Evolutionary conservation across 2,329 filamentous ascomycete species (phyloP), one percentile per base, ranked within the genome.

Genomic region (Fusarium solani-melongenae): DNA sequence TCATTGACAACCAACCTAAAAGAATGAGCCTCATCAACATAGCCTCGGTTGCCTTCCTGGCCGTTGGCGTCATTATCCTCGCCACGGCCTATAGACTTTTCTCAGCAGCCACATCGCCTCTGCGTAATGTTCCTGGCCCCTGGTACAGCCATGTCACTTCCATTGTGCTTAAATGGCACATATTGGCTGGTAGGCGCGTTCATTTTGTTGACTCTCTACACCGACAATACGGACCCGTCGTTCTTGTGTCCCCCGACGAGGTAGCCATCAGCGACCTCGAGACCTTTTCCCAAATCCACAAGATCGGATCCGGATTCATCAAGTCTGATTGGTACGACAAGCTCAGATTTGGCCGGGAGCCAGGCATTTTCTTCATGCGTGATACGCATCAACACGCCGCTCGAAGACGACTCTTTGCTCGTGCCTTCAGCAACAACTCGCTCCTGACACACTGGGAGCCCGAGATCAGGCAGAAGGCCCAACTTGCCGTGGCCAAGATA

Each of bases 271-370:
- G 57, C 1, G 63, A 74, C 3, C 38, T 55, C 0, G 65, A 75
- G 3, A 55, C 62, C 0, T 73, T 75, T 1, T 56, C 62, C 1
- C 38, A 56, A 1, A 67, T 75, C 2, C 73, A 75, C 20, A 70
- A 68, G 39, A 76, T 75, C 7, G 73, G 68, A 0, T 34, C 53
- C 0, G 67, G 70, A 0, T 75, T 72, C n/a, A 5, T 63, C 9
- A 75, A 75, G n/a, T 65, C 62, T 0, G 3, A 49, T 4, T 74
- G 68, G 58, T 75, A 75, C n/a, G 65, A 75, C 55, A 57, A 6
- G 0, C 7, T 36, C 2, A 38, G 41, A 0, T 20, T 41, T 2
- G 14, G 38, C 36, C 17, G 55, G 34, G 14, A 44, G 0, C 49
- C 51, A 2, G 70, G 70, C 0, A 69, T 75, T 5, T 75, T 75